Evolutionary conservation across 306 rosid genomes (phyloP).

Genomic region (Malus sieversii): DNA sequence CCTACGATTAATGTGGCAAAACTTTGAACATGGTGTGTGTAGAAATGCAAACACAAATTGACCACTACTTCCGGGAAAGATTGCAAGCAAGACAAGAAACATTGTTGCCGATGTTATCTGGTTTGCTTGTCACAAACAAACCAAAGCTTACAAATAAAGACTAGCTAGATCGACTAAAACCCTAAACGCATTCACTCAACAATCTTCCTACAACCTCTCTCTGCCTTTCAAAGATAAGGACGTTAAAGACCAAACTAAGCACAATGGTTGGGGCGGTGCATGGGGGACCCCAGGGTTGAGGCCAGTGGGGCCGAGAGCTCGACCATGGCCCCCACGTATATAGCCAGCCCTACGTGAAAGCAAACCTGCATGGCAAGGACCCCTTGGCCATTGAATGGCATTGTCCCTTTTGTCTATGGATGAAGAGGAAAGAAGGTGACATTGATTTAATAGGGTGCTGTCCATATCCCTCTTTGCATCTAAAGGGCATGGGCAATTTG

Average conservation of each 20-base stretch:
- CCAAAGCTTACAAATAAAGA: background rate
- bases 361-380: constrained; percentile 36
- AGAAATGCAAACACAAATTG: background rate
- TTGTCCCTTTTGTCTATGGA: constrained; percentile 37
- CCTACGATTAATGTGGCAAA: no score
- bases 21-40: background rate
- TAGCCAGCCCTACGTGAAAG: constrained; percentile 4
- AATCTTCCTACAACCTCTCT: background rate
- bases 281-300: constrained; percentile 2
- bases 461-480: constrained; percentile 24
- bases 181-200: background rate
- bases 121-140: constrained; percentile 9
- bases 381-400: constrained; percentile 39
- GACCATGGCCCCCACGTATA: constrained; percentile 12
- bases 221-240: background rate
- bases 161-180: background rate
- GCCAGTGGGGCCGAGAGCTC: constrained; percentile 23
- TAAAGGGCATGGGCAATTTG: constrained; percentile 20
- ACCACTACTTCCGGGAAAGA: constrained; percentile 14
- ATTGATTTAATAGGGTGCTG: constrained; percentile 18
- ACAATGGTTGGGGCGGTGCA: constrained; percentile 34
- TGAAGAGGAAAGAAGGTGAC: constrained; percentile 20
- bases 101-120: constrained; percentile 10
- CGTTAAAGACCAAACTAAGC: constrained; percentile 10
- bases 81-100: constrained; percentile 22